Evolutionary conservation across 2,329 filamentous ascomycete species (phyloP).

Genomic region (Plenodomus tracheiphilus): DNA sequence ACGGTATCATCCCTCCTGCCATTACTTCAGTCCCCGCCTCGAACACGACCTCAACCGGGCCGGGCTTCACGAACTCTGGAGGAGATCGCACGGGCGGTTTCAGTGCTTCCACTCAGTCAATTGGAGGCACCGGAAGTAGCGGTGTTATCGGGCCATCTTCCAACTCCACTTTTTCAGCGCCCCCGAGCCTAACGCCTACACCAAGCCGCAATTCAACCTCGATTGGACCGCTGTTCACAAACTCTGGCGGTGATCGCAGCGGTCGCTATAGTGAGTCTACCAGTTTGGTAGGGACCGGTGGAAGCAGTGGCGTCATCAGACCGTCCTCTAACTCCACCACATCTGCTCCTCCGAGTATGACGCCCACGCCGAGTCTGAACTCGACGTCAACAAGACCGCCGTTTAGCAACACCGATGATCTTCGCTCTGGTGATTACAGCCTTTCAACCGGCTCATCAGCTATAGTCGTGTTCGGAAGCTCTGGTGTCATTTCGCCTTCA

Average conservation of each 20-base stretch:
- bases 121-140: neutral
- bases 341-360: conserved; percentile 1
- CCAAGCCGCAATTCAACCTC: neutral
- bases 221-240: conserved; percentile 1
- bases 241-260: neutral
- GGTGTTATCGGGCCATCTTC: conserved; percentile 1
- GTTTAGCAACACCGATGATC: conserved; percentile 1
- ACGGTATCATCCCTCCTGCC: conserved; percentile 2
- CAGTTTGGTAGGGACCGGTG: neutral
- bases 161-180: conserved; percentile 4
- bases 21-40: neutral
- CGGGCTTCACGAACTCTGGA: conserved; percentile 3
- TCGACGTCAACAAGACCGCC: neutral
- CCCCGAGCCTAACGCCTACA: neutral
- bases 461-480: neutral
- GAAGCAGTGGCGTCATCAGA: conserved; percentile 1
- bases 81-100: neutral
- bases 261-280: neutral
- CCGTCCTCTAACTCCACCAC: conserved; percentile 3
- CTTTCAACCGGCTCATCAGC: neutral
- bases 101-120: neutral
- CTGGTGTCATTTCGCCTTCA: neutral
- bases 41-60: conserved; percentile 2
- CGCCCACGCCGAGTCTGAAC: neutral
- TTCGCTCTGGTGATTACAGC: neutral